Percentiles rank a stretch among this genome's conserved stretches.
phyloP scores from a whole-genome alignment of 768 basidiomycete genomes.

The Ramaria rubella region DNA sequence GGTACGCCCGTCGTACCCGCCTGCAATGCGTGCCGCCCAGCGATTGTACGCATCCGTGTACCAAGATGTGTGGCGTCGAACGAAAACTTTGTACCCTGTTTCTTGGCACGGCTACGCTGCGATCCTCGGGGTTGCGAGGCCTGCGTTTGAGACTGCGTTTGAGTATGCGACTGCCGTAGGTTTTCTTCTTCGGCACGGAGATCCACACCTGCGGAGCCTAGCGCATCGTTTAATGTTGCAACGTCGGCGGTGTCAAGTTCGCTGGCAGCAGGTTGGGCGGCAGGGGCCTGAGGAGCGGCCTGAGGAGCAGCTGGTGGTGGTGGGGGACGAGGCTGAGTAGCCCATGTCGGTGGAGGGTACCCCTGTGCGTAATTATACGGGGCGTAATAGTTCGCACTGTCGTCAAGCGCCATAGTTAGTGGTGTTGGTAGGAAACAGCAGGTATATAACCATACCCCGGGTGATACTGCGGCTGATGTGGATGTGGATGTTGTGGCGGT shows the following conservation, averaged over 20 bases:
- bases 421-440: too few relatives aligned
- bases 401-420: too few relatives aligned
- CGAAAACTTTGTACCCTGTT: slow-evolving; percentile 57
- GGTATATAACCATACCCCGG: background rate
- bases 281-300: background rate
- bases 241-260: slow-evolving; percentile 60
- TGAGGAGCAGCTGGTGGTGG: background rate
- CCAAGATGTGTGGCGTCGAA: slow-evolving; percentile 65
- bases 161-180: slow-evolving; percentile 59
- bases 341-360: slow-evolving; percentile 5
- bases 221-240: slow-evolving; percentile 73
- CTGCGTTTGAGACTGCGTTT: slow-evolving; percentile 40
- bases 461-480: slow-evolving; percentile 16
- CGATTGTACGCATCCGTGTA: slow-evolving; percentile 61
- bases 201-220: slow-evolving; percentile 84
- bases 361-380: slow-evolving; percentile 26
- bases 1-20: slow-evolving; percentile 36
- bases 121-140: background rate
- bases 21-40: slow-evolving; percentile 49
- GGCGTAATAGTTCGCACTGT: slow-evolving; percentile 17
- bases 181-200: slow-evolving; percentile 84
- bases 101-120: slow-evolving; percentile 4
- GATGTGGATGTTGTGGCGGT: slow-evolving; percentile 1
- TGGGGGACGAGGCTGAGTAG: background rate
- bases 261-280: background rate